phyloP scores from a whole-genome alignment of 2,329 filamentous ascomycete genomes.

The Apiospora phragmitis region DNA sequence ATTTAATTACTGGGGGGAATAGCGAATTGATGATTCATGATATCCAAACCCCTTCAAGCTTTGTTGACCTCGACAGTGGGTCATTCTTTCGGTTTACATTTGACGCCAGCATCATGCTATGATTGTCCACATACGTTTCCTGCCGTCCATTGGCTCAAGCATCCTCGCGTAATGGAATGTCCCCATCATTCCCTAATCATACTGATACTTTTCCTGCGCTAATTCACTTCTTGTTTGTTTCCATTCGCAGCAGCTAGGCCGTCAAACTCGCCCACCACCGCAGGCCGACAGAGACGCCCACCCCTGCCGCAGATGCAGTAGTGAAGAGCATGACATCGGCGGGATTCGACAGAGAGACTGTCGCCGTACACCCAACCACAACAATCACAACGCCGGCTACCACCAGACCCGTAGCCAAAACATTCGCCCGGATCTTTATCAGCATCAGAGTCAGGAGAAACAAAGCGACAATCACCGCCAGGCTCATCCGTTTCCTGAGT shows the following conservation, averaged over 20 bases:
- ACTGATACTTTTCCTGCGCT: too few species aligned
- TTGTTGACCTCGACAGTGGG: background rate
- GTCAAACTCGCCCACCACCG: background rate
- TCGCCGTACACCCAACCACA: background rate
- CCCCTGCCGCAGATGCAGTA: background rate
- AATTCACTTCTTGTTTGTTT: too few species aligned
- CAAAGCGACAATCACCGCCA: background rate
- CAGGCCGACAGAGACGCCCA: background rate
- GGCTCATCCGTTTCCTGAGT: too few species aligned
- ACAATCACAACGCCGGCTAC: background rate
- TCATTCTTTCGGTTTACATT: background rate
- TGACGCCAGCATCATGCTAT: too few species aligned
- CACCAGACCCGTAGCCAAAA: background rate
- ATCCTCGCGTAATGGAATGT: too few species aligned
- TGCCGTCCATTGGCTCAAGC: too few species aligned
- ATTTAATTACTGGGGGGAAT: background rate
- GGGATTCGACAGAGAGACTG: too few species aligned
- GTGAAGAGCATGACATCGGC: background rate
- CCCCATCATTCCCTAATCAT: too few species aligned
- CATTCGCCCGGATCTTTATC: background rate
- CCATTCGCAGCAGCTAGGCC: background rate
- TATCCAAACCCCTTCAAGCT: background rate
- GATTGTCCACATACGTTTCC: too few species aligned
- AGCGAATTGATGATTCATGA: background rate
- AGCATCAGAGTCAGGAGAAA: background rate